These are phyloP conservation scores for Sporothrix brasiliensis DNA, from an alignment of 2,329 filamentous ascomycete genomes.

Conservation along the genomic window DNA sequence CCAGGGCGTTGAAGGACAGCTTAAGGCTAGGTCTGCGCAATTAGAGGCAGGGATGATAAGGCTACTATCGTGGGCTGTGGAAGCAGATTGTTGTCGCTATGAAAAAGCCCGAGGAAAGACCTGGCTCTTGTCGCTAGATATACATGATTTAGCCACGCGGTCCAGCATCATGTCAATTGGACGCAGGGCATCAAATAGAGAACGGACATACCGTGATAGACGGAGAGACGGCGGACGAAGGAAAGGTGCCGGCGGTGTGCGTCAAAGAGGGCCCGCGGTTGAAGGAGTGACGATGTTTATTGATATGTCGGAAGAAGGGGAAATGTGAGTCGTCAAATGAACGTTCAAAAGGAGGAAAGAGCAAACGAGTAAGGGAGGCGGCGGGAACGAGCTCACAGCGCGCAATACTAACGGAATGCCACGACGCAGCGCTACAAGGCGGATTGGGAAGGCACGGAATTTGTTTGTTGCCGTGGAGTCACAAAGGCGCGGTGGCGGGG, in stretches of 20 bases:
- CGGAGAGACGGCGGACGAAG: background rate
- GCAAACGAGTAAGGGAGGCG: constrained; percentile 11
- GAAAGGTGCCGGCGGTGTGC: background rate
- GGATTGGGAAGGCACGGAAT: constrained; percentile 27
- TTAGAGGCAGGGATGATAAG: background rate
- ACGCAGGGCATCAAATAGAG: no score
- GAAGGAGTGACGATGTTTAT: background rate
- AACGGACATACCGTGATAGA: background rate
- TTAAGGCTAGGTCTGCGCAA: background rate
- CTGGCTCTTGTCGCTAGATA: background rate
- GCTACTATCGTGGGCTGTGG: background rate
- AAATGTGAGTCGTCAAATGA: constrained; percentile 5
- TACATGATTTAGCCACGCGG: background rate
- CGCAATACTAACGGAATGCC: background rate
- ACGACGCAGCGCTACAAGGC: constrained; percentile 17
- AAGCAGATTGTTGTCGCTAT: background rate
- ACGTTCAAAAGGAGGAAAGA: constrained; percentile 21
- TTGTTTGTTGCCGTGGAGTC: constrained; percentile 31
- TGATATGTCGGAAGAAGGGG: background rate
- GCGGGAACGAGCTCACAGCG: background rate
- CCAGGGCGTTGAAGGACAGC: background rate
- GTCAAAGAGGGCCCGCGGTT: background rate
- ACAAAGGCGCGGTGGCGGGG: constrained; percentile 20
- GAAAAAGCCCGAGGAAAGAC: background rate
- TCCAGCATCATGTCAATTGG: background rate